Evolutionary conservation across 305 asterid genomes (phyloP), one percentile per base, ranked within the genome.

Genomic region (Fraxinus ornus): DNA sequence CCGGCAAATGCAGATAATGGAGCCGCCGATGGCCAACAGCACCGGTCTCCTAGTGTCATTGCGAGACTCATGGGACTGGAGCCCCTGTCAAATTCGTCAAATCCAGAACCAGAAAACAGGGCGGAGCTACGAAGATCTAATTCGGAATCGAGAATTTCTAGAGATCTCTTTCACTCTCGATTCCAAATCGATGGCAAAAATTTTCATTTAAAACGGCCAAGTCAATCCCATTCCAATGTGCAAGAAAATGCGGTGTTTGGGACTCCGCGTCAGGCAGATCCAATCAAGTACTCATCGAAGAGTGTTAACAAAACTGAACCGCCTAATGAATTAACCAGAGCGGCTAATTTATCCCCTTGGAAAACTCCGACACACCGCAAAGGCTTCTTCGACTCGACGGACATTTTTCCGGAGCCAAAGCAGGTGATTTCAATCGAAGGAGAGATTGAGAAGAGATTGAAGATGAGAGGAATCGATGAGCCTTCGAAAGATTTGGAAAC

Each of bases 21-120:
- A 52, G 86, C 82, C 5, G 79, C 82, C 2, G 90, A 82, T 35
- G 94, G 85, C 82, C 91, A 68, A 7, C 75, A 86, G 76, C 81
- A 89, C 47, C 90, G 94, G 44, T 94, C 97, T 35, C 92, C 98
- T 3, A 90, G 99, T 81, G 98, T 96, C 78, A 89, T 96, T 77
- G 99, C 98, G n/a, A 90, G 95, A 89, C 95, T 96, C 78, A 96
- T 96, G 98, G 99, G 99, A 19, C 95, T 96, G 30, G 98, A 93
- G 83, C 94, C 94, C 2, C 81, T 93, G 86, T 91, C 93, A 0
- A 89, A 87, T 79, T 82, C 90, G n/a, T 81, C 94, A 35, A 64
- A 30, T 77, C 71, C 86, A 5, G 94, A 86, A 22, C 79, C 90
- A 0, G 91, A 79, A 13, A 85, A 89, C 64, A 86, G 80, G 81